Conservation (phyloP, 192 early-diverging fungal genomes). For the Cladochytrium replicatum region DNA sequence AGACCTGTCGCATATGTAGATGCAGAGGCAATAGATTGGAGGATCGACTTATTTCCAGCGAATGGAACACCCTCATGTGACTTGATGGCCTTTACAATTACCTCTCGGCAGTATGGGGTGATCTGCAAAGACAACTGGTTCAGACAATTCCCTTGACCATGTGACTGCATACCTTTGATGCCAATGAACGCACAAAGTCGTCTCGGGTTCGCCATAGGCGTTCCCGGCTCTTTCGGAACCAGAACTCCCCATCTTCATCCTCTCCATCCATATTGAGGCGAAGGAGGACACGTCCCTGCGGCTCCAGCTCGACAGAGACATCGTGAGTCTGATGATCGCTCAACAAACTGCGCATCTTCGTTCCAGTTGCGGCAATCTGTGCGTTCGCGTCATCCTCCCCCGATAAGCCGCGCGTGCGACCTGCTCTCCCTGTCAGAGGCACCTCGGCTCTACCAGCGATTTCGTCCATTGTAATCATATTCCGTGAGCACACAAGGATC, state of each 20-base stretch:
- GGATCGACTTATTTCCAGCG: conserved; percentile 12
- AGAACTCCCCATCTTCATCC: conserved; percentile 17
- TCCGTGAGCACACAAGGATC: conserved; percentile 9
- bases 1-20: background rate
- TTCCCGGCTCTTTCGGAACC: conserved; percentile 10
- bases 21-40: background rate
- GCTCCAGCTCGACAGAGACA: conserved; percentile 16
- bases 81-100: conserved; percentile 12
- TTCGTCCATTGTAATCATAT: conserved; percentile 12
- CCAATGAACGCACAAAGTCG: conserved; percentile 13
- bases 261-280: conserved; percentile 11
- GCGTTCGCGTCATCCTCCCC: too few species aligned
- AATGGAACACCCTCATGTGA: conserved; percentile 12
- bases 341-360: background rate
- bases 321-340: conserved; percentile 15
- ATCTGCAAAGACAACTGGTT: background rate
- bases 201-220: conserved; percentile 9
- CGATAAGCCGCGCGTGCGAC: too few species aligned
- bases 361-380: background rate
- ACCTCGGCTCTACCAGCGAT: conserved; percentile 7
- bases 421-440: conserved; percentile 3
- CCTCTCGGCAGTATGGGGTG: conserved; percentile 6
- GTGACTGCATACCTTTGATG: background rate
- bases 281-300: conserved; percentile 10
- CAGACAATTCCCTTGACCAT: background rate